Percentiles rank a stretch among this genome's conserved stretches.
phyloP scores from a whole-genome alignment of 352 stramenopile genomes.

The Phytophthora pseudosyringae region DNA sequence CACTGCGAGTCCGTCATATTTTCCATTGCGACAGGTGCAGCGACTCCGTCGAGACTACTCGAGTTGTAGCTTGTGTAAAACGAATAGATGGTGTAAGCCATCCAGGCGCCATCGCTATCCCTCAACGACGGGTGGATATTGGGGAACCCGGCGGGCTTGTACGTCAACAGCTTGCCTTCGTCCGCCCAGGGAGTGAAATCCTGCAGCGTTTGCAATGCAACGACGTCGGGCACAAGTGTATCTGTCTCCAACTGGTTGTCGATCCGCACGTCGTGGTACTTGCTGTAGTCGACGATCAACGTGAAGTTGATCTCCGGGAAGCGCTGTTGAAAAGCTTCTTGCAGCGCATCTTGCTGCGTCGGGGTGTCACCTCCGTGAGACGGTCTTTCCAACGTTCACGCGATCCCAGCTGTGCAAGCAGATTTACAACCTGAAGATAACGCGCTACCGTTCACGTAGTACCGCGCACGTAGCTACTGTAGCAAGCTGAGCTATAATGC shows the following conservation, averaged over 20 bases:
- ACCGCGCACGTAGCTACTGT: no score
- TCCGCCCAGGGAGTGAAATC: conserved; percentile 48
- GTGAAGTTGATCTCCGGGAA: conserved; percentile 70
- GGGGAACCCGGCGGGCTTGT: conserved; percentile 58
- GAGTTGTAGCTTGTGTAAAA: conserved; percentile 49
- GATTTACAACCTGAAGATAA: no score
- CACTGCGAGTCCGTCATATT: conserved; percentile 44
- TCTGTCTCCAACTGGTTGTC: conserved; percentile 66
- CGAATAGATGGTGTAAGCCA: conserved; percentile 40
- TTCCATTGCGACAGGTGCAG: conserved; percentile 18
- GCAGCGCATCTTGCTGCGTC: conserved; percentile 33
- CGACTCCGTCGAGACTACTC: conserved; percentile 19
- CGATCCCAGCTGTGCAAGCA: no score
- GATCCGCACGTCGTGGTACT: conserved; percentile 62
- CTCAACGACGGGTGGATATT: conserved; percentile 52
- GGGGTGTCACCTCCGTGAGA: conserved; percentile 41
- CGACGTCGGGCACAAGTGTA: conserved; percentile 45
- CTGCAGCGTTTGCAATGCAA: conserved; percentile 57
- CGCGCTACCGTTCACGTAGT: no score
- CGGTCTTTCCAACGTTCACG: no score
- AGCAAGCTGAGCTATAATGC: no score
- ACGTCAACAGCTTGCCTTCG: conserved; percentile 45
- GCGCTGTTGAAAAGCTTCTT: conserved; percentile 27
- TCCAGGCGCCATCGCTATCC: conserved; percentile 38
- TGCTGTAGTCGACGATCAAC: conserved; percentile 64